Conservation (phyloP, 805 yeast genomes). For the Maudiozyma barnettii region DNA sequence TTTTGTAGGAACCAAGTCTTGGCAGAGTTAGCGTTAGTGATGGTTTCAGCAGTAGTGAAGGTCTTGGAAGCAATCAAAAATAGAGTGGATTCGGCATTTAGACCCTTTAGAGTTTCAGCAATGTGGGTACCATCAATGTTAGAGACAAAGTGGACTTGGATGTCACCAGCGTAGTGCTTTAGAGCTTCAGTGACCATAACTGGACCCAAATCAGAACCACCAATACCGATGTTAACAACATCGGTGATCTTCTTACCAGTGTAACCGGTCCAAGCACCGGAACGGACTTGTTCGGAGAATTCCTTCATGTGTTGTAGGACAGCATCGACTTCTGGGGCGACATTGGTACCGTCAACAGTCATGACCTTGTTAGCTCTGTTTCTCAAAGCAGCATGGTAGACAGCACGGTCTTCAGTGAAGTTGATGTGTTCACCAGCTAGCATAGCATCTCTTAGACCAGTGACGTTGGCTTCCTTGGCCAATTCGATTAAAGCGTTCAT, state of each 20-base stretch:
- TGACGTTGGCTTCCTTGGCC: constrained; percentile 87
- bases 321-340: constrained; percentile 81
- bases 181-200: constrained; percentile 99
- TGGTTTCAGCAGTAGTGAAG: constrained; percentile 97
- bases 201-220: constrained; percentile 98
- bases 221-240: constrained; percentile 95
- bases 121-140: constrained; percentile 98
- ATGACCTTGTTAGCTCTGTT: constrained; percentile 78
- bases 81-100: constrained; percentile 85
- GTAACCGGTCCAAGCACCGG: constrained; percentile 95
- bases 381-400: constrained; percentile 92
- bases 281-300: constrained; percentile 80
- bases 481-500: constrained; percentile 55
- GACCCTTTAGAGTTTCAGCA: constrained; percentile 73
- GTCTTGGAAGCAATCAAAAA: constrained; percentile 93
- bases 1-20: constrained; percentile 83
- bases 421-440: constrained; percentile 91
- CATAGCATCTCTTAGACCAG: constrained; percentile 79
- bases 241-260: constrained; percentile 90
- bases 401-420: constrained; percentile 94
- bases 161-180: constrained; percentile 72
- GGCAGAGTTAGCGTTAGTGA: constrained; percentile 92
- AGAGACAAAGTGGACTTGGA: constrained; percentile 86
- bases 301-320: constrained; percentile 95
- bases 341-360: constrained; percentile 84